phyloP scores from a whole-genome alignment of 1,139 yeast genomes.

The Lodderomyces parapsilosis region DNA sequence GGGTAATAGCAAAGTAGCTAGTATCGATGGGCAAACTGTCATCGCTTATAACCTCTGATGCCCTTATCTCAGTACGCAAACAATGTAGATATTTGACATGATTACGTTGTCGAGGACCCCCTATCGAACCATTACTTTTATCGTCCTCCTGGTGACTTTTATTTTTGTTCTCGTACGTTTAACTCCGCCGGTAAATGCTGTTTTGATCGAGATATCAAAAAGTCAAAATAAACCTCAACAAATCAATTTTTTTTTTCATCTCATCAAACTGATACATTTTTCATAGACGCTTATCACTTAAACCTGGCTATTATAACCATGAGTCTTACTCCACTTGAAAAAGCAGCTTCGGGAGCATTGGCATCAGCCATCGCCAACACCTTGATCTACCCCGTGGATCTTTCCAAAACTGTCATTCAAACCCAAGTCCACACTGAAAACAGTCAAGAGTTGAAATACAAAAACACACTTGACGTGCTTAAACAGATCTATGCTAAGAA shows the following conservation, averaged over 20 bases:
- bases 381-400: conserved; percentile 73
- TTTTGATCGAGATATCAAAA: neutral
- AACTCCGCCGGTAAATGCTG: neutral
- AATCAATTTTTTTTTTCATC: too few relatives aligned
- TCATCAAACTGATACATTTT: neutral
- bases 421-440: conserved; percentile 49
- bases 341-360: conserved; percentile 81
- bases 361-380: conserved; percentile 83
- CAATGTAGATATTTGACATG: neutral
- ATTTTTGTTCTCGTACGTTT: neutral
- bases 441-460: conserved; percentile 40
- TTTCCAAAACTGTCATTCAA: conserved; percentile 72
- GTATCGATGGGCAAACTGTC: too few relatives aligned
- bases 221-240: neutral
- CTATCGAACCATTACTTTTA: too few relatives aligned
- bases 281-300: neutral
- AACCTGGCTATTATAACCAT: too few relatives aligned
- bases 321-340: conserved; percentile 58
- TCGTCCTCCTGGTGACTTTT: neutral
- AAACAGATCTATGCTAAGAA: conserved; percentile 53
- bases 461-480: conserved; percentile 64
- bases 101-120: too few relatives aligned
- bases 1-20: too few relatives aligned
- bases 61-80: too few relatives aligned
- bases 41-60: too few relatives aligned